A percentile compares a stretch with the other conserved stretches of the same genome.
phyloP scores from a whole-genome alignment of 208 protist genomes.

The Acanthamoeba royreba region DNA sequence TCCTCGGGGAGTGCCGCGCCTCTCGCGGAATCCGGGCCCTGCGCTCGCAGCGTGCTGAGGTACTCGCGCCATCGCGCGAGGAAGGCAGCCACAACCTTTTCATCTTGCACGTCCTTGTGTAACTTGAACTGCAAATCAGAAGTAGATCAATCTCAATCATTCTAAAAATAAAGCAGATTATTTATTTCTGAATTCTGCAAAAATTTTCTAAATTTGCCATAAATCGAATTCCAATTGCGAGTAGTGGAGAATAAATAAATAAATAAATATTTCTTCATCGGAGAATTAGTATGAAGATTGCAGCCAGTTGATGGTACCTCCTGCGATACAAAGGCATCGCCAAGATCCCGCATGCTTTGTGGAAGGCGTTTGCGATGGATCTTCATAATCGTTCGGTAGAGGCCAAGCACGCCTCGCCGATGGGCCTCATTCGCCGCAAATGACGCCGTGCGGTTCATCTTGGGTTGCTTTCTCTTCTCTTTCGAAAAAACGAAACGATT shows the following conservation, averaged over 20 bases:
- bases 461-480: not conserved
- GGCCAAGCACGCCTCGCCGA: not conserved
- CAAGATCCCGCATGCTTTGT: not conserved
- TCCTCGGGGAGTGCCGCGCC: not conserved
- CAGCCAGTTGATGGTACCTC: no score
- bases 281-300: no score
- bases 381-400: constrained; percentile 42
- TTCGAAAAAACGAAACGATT: not conserved
- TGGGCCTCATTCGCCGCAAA: not conserved
- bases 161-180: no score
- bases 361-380: not conserved
- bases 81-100: not conserved
- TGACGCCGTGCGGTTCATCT: not conserved
- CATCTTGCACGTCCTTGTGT: not conserved
- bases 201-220: no score
- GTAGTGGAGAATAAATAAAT: no score
- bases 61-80: not conserved
- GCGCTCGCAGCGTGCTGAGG: not conserved
- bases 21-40: not conserved
- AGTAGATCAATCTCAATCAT: no score
- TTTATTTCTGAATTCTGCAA: not conserved
- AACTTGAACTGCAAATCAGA: not conserved
- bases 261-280: not conserved
- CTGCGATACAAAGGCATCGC: constrained; percentile 40
- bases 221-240: no score